Percentiles rank a stretch among this genome's conserved stretches.
phyloP scores from a whole-genome alignment of 2,329 filamentous ascomycete genomes.

The Epichloe elymi region DNA sequence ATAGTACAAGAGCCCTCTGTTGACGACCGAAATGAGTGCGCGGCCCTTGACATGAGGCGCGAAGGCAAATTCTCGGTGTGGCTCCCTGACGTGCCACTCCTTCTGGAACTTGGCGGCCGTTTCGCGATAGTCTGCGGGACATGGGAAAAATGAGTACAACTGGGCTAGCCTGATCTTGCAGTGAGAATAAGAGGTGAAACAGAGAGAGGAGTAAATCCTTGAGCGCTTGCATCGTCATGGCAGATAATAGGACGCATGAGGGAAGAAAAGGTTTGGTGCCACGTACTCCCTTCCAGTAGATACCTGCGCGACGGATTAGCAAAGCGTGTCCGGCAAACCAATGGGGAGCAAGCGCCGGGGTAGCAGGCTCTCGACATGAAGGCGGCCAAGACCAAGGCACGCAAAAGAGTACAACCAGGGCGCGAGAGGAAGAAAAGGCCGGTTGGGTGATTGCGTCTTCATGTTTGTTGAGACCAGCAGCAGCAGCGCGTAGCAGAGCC shows the following conservation, averaged over 20 bases:
- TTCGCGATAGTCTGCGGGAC: constrained; percentile 47
- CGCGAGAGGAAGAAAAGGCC: constrained; percentile 6
- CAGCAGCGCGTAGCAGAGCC: not conserved
- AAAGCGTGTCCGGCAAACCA: constrained; percentile 1
- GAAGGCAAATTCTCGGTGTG: constrained; percentile 49
- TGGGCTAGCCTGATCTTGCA: not conserved
- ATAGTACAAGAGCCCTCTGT: constrained; percentile 50
- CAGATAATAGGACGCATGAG: not conserved
- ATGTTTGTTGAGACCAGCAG: not conserved
- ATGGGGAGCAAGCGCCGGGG: constrained; percentile 5
- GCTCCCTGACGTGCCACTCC: constrained; percentile 51
- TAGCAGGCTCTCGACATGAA: constrained; percentile 2
- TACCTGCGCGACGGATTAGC: constrained; percentile 28
- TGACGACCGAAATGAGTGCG: constrained; percentile 48
- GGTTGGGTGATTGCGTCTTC: constrained; percentile 1
- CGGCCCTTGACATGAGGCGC: constrained; percentile 52
- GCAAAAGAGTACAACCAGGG: constrained; percentile 1
- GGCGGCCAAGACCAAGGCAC: constrained; percentile 10
- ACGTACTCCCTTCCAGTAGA: constrained; percentile 50
- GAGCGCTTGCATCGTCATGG: not conserved
- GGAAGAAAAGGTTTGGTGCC: constrained; percentile 9
- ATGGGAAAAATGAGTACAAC: not conserved
- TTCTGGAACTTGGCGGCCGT: constrained; percentile 55
- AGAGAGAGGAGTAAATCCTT: not conserved
- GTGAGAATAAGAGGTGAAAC: not conserved